Evolutionary conservation across 139 green algal genomes (phyloP), one percentile per base, ranked within the genome.

Genomic region (Micractinium conductrix): DNA sequence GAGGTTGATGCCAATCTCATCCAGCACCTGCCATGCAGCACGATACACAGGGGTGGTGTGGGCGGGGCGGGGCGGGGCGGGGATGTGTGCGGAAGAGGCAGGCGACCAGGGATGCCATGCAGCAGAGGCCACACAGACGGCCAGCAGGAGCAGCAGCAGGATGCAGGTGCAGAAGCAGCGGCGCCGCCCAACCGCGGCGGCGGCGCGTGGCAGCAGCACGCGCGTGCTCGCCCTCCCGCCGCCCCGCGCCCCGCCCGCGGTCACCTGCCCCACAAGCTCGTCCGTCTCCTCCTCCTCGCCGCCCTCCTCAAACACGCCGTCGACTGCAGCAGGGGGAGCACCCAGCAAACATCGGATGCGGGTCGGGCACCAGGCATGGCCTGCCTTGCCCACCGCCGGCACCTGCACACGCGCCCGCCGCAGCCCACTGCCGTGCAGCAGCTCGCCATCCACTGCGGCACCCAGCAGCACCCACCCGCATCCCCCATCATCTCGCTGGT

Each of bases 211-310:
- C 60, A 68, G 60, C 24, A 68, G 60, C 60, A 68, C 1, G 60
- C 19, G 60, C 55, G 16, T 5, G 5, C 55, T 8, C 30, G 55
- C 55, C 48, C 53, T 30, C 26, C 19, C 5, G 19, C 53, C 24
- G 8, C 53, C 48, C 48, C 6, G 53, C 53, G 26, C 24, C 53
- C 53, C 5, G 19, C 8, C 53, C 5, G 16, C 37, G 38, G 68
- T 2, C 70, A 80, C 81, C 78, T 98, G 93, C 72, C 90, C 93
- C 5, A 99, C 95, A 42, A 99, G 91, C 73, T 98, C 94, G 70
- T 99, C 95, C 8, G 95, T 97, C 90, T 99, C 97, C 85, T 98
- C 96, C 82, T 98, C 96, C 89, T 99, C 97, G 2, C 67, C 82
- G 35, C 92, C 97, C 63, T 98, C 95, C 91, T 96, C 96, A 86